A percentile compares a stretch with the other conserved stretches of the same genome.
These are phyloP conservation scores for Aspergillus ellipticus DNA, from an alignment of 495 filamentous ascomycete genomes.

Conservation along the genomic window DNA sequence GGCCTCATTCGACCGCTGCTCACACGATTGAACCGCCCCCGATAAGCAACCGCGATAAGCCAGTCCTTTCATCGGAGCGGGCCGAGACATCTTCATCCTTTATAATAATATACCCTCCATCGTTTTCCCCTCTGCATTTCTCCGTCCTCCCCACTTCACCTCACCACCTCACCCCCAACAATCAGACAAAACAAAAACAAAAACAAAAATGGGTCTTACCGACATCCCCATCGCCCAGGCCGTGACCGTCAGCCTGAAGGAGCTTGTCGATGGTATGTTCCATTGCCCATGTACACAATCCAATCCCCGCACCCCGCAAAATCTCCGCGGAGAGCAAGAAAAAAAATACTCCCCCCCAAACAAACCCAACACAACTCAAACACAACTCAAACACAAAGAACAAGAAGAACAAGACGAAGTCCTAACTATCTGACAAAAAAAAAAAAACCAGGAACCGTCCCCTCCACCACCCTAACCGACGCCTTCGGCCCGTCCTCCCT, in stretches of 20 bases:
- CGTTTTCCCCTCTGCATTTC: neutral
- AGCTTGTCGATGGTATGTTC: constrained; percentile 37
- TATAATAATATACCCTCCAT: neutral
- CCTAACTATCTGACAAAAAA: neutral
- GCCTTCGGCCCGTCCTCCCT: constrained; percentile 91
- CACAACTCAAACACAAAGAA: neutral
- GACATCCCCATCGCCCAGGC: constrained; percentile 34
- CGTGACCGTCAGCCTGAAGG: constrained; percentile 53
- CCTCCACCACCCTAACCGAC: constrained; percentile 68
- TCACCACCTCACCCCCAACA: neutral
- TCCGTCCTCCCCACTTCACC: neutral
- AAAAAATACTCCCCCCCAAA: too few species aligned
- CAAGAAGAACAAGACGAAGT: neutral
- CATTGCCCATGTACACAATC: neutral
- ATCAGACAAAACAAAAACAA: neutral
- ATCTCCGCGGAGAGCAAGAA: neutral
- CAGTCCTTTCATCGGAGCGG: constrained; percentile 6
- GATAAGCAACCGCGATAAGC: constrained; percentile 1
- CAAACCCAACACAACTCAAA: neutral
- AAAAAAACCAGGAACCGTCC: constrained; percentile 56
- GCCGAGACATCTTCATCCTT: constrained; percentile 10
- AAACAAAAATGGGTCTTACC: constrained; percentile 18
- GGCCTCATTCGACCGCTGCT: neutral
- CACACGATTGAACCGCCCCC: neutral
- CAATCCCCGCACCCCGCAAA: neutral